Conservation (phyloP, 1,139 yeast species). For the Debaryomyces sp. region DNA sequence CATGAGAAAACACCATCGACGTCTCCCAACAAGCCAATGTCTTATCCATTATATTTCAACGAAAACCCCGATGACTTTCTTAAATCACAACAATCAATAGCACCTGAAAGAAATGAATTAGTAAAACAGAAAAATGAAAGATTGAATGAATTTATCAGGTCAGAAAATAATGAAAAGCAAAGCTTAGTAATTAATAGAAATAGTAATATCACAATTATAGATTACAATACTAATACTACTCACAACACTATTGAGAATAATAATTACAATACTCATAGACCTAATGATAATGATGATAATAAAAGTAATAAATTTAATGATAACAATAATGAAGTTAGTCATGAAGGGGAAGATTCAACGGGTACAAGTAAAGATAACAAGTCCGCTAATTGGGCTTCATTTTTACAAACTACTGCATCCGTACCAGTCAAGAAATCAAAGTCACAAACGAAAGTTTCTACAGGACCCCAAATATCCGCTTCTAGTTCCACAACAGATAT, state of each 20-base stretch:
- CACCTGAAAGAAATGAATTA: slow-evolving; percentile 12
- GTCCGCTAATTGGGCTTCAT: slow-evolving; percentile 28
- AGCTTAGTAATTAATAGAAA: slow-evolving; percentile 17
- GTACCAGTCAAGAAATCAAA: slow-evolving; percentile 6
- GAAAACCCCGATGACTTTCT: slow-evolving; percentile 16
- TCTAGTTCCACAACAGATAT: neutral
- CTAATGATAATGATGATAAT: slow-evolving; percentile 9
- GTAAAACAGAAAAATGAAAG: slow-evolving; percentile 15
- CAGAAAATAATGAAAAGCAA: slow-evolving; percentile 13
- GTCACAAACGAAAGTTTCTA: neutral
- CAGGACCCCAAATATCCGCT: neutral
- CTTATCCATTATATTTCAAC: slow-evolving; percentile 26
- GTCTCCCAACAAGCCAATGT: slow-evolving; percentile 6
- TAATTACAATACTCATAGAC: slow-evolving; percentile 7
- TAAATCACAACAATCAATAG: slow-evolving; percentile 7
- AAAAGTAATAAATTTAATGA: slow-evolving; percentile 1
- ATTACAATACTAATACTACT: slow-evolving; percentile 21
- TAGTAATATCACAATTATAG: slow-evolving; percentile 17
- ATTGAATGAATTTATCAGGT: slow-evolving; percentile 16
- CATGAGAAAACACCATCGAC: neutral
- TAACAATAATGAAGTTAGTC: slow-evolving; percentile 4
- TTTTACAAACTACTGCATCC: slow-evolving; percentile 21
- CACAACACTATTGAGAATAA: slow-evolving; percentile 9
- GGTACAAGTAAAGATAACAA: neutral
- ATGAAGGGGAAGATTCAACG: neutral